phyloP scores from a whole-genome alignment of 441 rosid genomes.

The Breynia disticha region DNA sequence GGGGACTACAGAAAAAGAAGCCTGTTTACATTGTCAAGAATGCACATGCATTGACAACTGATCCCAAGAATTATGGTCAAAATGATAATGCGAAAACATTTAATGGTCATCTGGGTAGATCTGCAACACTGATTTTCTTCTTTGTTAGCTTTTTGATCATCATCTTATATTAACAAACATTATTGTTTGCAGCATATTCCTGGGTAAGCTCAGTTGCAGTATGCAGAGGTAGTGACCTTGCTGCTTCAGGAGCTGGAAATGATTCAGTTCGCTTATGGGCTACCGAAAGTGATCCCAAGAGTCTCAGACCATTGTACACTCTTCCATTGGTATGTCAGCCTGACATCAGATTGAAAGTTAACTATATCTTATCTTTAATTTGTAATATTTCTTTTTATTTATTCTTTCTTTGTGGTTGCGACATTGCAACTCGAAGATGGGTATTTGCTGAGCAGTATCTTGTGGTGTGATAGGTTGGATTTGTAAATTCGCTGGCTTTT shows the following conservation, averaged over 20 bases:
- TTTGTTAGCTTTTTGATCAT: not conserved
- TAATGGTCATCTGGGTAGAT: slow-evolving; percentile 25
- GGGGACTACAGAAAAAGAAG: slow-evolving; percentile 64
- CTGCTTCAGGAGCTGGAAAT: slow-evolving; percentile 95
- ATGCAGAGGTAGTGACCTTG: slow-evolving; percentile 89
- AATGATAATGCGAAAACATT: slow-evolving; percentile 20
- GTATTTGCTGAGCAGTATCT: not conserved
- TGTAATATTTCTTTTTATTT: not conserved
- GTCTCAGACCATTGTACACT: slow-evolving; percentile 45
- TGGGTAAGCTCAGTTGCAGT: slow-evolving; percentile 79
- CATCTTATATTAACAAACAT: too few relatives aligned
- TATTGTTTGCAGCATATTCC: slow-evolving; percentile 42
- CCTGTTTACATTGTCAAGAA: slow-evolving; percentile 59
- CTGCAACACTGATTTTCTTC: not conserved
- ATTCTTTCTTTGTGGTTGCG: not conserved
- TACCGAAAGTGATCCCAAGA: slow-evolving; percentile 38
- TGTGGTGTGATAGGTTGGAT: slow-evolving; percentile 48
- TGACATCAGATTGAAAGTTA: not conserved
- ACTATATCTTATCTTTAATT: not conserved
- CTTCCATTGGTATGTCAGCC: slow-evolving; percentile 63
- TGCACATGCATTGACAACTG: slow-evolving; percentile 47
- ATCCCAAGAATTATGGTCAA: slow-evolving; percentile 16
- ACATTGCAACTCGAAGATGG: slow-evolving; percentile 7
- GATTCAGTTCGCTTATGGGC: slow-evolving; percentile 72
- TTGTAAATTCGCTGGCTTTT: slow-evolving; percentile 83